Base-by-base conservation (phyloP, 164 flowering plant genomes). In the Saururus chinensis region DNA sequence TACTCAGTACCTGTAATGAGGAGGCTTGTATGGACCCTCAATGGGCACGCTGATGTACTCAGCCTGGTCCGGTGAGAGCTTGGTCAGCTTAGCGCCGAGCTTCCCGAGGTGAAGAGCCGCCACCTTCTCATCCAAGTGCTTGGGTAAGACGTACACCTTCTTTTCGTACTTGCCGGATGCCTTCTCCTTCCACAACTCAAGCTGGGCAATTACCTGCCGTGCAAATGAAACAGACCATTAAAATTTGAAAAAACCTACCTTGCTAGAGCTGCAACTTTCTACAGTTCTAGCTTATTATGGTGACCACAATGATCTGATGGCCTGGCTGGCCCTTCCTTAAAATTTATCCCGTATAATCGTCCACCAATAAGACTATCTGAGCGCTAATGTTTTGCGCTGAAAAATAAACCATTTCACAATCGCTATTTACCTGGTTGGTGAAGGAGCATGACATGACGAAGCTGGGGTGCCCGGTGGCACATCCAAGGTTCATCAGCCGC, bases 391-490 rank as follows among this genome's bases (percentile, higher is more conserved):
- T 9, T 41, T 9, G 12, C 8, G 45, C 45, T 41, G 12, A 0
- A 8, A 41, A 45, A 5, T 7, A 22, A 56, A 25, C 59, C 9
- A 22, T 56, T 1, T 17, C 40, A 2, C 14, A 59, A 19, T 4
- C 7, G 19, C 11, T 22, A 12, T 24, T 48, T 67, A 67, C 70
- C 62, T 70, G 73, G 65, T 70, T 70, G 35, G 73, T 70, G 69
- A 70, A 70, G 58, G 73, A 70, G 65, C 73, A 70, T 23, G 73
- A 70, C 73, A 70, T 70, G 53, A 70, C 73, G 40, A 70, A 70
- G 61, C 73, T 65, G 49, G 73, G 73, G 59, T 70, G 73, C n/a
- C 73, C 73, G 19, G 73, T 70, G 11, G 73, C 73, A 25, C 73
- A 70, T 12, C 73, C 73, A 53, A 72, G 61, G 68, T 72, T 72